Percentiles rank a stretch among this genome's conserved stretches.
Conservation (phyloP, 345 rosid species). For the Hibiscus mutabilis region DNA sequence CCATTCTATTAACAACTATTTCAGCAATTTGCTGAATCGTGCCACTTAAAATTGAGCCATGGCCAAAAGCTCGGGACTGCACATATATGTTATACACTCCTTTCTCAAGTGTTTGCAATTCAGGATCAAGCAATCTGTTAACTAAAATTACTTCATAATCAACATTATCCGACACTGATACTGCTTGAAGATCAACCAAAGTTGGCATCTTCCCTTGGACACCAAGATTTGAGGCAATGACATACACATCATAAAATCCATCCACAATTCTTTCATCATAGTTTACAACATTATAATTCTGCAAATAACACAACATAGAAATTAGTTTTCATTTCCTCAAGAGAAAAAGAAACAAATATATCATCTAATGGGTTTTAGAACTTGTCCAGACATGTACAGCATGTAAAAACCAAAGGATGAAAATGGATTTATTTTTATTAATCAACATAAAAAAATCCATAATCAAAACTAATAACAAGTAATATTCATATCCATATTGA, state of each 20-base stretch:
- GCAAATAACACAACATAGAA: constrained; percentile 11
- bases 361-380: neutral
- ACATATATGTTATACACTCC: constrained; percentile 36
- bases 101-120: constrained; percentile 68
- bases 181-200: constrained; percentile 74
- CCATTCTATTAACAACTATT: constrained; percentile 83
- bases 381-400: neutral
- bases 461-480: neutral
- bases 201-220: constrained; percentile 75
- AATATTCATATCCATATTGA: neutral
- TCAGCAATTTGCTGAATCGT: constrained; percentile 78
- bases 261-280: constrained; percentile 76
- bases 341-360: neutral
- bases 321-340: neutral
- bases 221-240: constrained; percentile 48
- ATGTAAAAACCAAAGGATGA: neutral
- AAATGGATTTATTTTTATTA: neutral
- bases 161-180: constrained; percentile 52
- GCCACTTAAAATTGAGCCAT: constrained; percentile 40
- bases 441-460: neutral
- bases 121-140: constrained; percentile 64
- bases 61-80: constrained; percentile 37
- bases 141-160: constrained; percentile 80
- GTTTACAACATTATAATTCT: constrained; percentile 85
- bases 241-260: constrained; percentile 86